A percentile compares a stretch with the other conserved stretches of the same genome.
These are phyloP conservation scores for Neopestalotiopsis rosae DNA, from an alignment of 2,329 filamentous ascomycete genomes.

Conservation along the genomic window DNA sequence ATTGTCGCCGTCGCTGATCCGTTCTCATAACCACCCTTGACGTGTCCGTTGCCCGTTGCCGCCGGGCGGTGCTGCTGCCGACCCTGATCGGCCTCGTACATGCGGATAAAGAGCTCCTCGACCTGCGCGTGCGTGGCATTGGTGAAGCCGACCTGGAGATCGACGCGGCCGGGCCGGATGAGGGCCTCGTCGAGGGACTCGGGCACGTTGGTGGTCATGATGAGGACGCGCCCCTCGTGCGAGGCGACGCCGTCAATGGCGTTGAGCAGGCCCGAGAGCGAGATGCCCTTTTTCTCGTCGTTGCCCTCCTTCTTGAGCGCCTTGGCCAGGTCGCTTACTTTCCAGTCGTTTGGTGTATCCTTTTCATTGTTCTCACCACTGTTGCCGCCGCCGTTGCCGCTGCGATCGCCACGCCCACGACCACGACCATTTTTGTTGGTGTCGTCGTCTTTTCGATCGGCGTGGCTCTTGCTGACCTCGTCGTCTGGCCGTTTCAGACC, in stretches of 20 bases:
- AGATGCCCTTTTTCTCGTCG: slow-evolving; percentile 61
- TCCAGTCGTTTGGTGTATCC: slow-evolving; percentile 35
- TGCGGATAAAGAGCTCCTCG: slow-evolving; percentile 62
- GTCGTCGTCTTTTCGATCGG: slow-evolving; percentile 22
- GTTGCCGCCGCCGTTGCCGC: no score
- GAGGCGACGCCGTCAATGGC: slow-evolving; percentile 83
- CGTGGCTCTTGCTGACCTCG: slow-evolving; percentile 31
- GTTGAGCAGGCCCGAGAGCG: slow-evolving; percentile 80
- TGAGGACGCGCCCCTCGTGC: slow-evolving; percentile 77
- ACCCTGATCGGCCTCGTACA: slow-evolving; percentile 58
- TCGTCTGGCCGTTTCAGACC: slow-evolving; percentile 54
- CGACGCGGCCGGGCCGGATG: slow-evolving; percentile 75
- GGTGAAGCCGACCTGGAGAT: slow-evolving; percentile 70
- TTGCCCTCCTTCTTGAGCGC: slow-evolving; percentile 46
- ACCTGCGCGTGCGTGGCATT: slow-evolving; percentile 61
- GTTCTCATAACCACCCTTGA: neutral
- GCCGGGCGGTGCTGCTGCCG: slow-evolving; percentile 17
- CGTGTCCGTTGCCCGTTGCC: neutral
- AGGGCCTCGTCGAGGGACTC: slow-evolving; percentile 76
- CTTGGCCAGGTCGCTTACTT: slow-evolving; percentile 48
- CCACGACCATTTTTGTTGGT: slow-evolving; percentile 23
- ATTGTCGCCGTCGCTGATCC: neutral
- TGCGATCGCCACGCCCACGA: neutral
- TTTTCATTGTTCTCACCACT: slow-evolving; percentile 22
- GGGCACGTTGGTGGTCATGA: slow-evolving; percentile 83